A percentile compares a stretch with the other conserved stretches of the same genome.
These are phyloP conservation scores for Blastobotrys muscicola DNA, from an alignment of 805 yeast genomes.

Conservation along the genomic window DNA sequence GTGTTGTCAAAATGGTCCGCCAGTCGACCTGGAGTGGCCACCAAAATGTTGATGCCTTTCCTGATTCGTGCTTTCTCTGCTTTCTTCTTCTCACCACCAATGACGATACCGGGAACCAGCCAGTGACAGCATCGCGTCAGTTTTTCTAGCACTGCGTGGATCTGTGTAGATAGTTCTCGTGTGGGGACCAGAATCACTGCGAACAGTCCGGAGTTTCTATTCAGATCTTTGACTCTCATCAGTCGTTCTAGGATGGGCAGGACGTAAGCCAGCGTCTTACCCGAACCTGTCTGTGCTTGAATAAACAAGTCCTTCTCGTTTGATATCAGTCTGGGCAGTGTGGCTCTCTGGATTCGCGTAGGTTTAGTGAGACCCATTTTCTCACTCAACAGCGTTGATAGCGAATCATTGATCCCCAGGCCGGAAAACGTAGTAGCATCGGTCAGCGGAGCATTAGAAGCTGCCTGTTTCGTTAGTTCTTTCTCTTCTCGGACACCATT, in stretches of 20 bases:
- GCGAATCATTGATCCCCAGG: conserved; percentile 50
- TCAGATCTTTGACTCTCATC: conserved; percentile 40
- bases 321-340: conserved; percentile 50
- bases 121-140: conserved; percentile 64
- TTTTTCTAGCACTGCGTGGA: conserved; percentile 68
- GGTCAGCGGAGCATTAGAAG: conserved; percentile 82
- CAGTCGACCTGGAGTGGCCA: conserved; percentile 95
- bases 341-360: conserved; percentile 78
- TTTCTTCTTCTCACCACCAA: conserved; percentile 97
- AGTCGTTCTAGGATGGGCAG: conserved; percentile 74
- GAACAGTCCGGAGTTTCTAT: conserved; percentile 71
- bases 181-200: conserved; percentile 90
- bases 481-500: conserved; percentile 33
- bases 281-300: conserved; percentile 98
- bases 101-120: conserved; percentile 90
- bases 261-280: conserved; percentile 83
- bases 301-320: conserved; percentile 62
- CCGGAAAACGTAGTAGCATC: conserved; percentile 64
- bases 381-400: conserved; percentile 47
- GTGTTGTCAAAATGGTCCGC: conserved; percentile 94
- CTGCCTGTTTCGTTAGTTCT: conserved; percentile 30
- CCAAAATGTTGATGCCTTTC: conserved; percentile 92
- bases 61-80: conserved; percentile 92
- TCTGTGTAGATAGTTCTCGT: conserved; percentile 87
- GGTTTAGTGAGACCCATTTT: conserved; percentile 47